A percentile compares a stretch with the other conserved stretches of the same genome.
phyloP scores from a whole-genome alignment of 1,139 yeast species.

The Schwanniomyces etchellsii region DNA sequence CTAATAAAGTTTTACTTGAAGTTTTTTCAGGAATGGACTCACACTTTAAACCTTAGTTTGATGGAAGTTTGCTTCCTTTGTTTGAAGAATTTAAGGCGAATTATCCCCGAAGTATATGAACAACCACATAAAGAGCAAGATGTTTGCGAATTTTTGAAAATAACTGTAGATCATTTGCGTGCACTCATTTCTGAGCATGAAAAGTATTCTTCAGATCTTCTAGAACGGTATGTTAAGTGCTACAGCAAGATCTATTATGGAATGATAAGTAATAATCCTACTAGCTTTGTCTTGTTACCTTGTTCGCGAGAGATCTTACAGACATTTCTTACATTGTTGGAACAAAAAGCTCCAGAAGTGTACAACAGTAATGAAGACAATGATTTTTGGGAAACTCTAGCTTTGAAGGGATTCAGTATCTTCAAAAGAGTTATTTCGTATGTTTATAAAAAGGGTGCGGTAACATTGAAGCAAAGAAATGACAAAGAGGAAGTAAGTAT shows the following conservation, averaged over 20 bases:
- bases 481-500: slow-evolving; percentile 55
- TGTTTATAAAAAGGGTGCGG: slow-evolving; percentile 61
- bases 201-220: slow-evolving; percentile 45
- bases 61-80: slow-evolving; percentile 75
- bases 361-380: slow-evolving; percentile 49
- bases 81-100: slow-evolving; percentile 67
- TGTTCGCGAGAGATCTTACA: slow-evolving; percentile 55
- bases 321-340: slow-evolving; percentile 53
- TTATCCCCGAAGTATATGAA: slow-evolving; percentile 73
- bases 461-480: slow-evolving; percentile 56
- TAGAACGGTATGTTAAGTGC: slow-evolving; percentile 69
- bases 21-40: slow-evolving; percentile 62
- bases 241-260: slow-evolving; percentile 69
- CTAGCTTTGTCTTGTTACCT: slow-evolving; percentile 67
- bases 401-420: slow-evolving; percentile 64
- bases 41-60: slow-evolving; percentile 32
- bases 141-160: slow-evolving; percentile 54
- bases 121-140: slow-evolving; percentile 57
- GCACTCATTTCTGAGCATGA: slow-evolving; percentile 51
- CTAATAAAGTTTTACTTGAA: slow-evolving; percentile 54
- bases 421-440: slow-evolving; percentile 61
- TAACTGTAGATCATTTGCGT: slow-evolving; percentile 57
- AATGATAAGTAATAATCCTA: slow-evolving; percentile 54
- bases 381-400: slow-evolving; percentile 70
- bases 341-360: slow-evolving; percentile 56